phyloP scores from a whole-genome alignment of 345 rosid species.

The Psidium guajava region DNA sequence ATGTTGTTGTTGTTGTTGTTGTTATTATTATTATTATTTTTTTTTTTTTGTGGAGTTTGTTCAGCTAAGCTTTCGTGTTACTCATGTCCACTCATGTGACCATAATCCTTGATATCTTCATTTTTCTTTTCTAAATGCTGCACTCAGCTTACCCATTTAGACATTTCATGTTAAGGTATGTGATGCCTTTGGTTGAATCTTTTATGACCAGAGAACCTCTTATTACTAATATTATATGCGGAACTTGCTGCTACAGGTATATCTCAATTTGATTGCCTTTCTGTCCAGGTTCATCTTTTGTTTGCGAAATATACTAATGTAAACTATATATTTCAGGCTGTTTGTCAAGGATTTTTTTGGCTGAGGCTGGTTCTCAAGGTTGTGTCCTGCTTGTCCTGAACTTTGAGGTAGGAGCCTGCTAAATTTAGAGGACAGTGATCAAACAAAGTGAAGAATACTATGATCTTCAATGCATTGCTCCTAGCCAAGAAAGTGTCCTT shows the following conservation, averaged over 20 bases:
- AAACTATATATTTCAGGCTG: conserved; percentile 32
- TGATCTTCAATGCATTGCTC: conserved; percentile 84
- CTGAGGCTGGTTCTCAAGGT: conserved; percentile 69
- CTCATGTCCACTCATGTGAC: background rate
- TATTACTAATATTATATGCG: conserved; percentile 88
- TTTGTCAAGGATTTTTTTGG: conserved; percentile 40
- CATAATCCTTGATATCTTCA: background rate
- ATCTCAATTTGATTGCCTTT: background rate
- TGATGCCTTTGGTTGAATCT: background rate
- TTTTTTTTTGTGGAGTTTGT: too few species aligned
- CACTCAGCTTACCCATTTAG: background rate
- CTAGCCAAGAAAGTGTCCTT: conserved; percentile 60
- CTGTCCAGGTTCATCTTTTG: background rate
- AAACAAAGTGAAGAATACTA: conserved; percentile 50
- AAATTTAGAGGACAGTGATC: conserved; percentile 24
- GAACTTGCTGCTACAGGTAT: conserved; percentile 79
- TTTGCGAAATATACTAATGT: background rate
- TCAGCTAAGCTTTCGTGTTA: background rate
- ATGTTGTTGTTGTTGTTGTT: too few species aligned
- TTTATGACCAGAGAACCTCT: conserved; percentile 65
- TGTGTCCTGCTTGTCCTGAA: conserved; percentile 61
- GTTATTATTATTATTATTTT: too few species aligned
- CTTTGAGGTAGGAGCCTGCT: conserved; percentile 53
- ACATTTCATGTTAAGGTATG: background rate
- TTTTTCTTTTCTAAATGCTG: background rate